Evolutionary conservation across 1,284 basidiomycete species (phyloP), one percentile per base, ranked within the genome.

Genomic region (Cryptococcus jaspeensis): DNA sequence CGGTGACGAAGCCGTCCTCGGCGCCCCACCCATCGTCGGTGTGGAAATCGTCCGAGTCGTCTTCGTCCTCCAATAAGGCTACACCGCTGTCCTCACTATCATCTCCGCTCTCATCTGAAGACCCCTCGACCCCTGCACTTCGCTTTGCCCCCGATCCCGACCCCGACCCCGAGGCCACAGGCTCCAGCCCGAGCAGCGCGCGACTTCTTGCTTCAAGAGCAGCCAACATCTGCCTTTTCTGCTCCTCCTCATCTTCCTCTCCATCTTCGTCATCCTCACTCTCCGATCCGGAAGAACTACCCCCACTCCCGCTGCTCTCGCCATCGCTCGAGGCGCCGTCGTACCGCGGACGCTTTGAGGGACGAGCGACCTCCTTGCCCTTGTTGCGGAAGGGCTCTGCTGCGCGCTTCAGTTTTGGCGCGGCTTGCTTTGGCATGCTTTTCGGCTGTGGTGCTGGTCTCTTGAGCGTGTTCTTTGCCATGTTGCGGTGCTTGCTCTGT

Each of bases 171-270:
- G 58, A 56, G 57, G 8, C 41, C 40, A 50, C 2, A 5, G 52
- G 53, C 0, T 50, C 59, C 2, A 72, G 28, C 7, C 75, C 76
- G 12, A 79, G 63, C 67, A 78, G 70, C 1, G 71, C 65, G 25
- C 71, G 59, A 18, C 67, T 63, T 53, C 75, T 75, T 6, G 76
- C 78, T 60, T 78, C 65, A 2, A 79, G 67, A 1, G 68, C 69
- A 15, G 71, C 74, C 8, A 79, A 64, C 75, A 77, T 76, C 1
- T 71, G 66, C 3, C 64, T 60, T 40, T 64, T 56, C n/a, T 60
- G 56, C 7, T 53, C 55, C 1, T 60, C 64, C 13, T 62, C 63
- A 0, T 63, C 65, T 2, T 50, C 61, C 2, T 63, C 64, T n/a
- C 55, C 59, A 20, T 53, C 46, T 18, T 52, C 43, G 3, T 52